phyloP scores from a whole-genome alignment of 371 early-diverging fungal species.

The Rhizopus microsporus region DNA sequence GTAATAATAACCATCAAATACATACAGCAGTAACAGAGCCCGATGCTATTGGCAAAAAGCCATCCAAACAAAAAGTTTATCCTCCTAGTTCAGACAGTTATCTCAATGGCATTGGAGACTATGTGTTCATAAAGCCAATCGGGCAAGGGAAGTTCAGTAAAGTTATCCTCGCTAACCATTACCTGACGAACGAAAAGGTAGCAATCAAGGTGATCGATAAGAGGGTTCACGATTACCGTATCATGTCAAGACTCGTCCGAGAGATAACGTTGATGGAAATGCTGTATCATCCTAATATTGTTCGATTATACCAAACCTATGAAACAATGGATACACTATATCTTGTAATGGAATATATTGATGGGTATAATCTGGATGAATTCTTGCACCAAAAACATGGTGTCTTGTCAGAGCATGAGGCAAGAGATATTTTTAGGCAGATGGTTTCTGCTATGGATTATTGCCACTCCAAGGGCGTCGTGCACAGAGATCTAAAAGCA shows the following conservation, averaged over 20 bases:
- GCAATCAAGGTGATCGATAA: conserved; percentile 79
- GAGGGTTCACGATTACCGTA: conserved; percentile 72
- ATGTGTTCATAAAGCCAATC: conserved; percentile 73
- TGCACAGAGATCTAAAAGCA: conserved; percentile 77
- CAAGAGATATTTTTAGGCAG: conserved; percentile 70
- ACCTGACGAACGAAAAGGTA: conserved; percentile 63
- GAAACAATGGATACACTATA: conserved; percentile 79
- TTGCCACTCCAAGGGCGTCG: conserved; percentile 70
- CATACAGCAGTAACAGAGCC: conserved; percentile 12
- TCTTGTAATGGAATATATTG: conserved; percentile 65
- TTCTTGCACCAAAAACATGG: conserved; percentile 41
- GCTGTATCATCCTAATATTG: conserved; percentile 84
- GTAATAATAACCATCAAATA: conserved; percentile 6
- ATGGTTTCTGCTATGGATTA: conserved; percentile 66
- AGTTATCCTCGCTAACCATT: conserved; percentile 84
- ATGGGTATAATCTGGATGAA: conserved; percentile 57
- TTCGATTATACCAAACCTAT: conserved; percentile 85
- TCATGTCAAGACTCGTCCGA: conserved; percentile 73
- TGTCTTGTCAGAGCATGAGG: conserved; percentile 56
- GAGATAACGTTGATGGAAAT: conserved; percentile 87
- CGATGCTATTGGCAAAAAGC: conserved; percentile 1
- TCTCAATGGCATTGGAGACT: conserved; percentile 73
- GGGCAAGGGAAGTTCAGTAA: conserved; percentile 91
- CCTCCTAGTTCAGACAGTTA: conserved; percentile 60
- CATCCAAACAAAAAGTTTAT: conserved; percentile 12